phyloP scores from a whole-genome alignment of 23 red algal genomes.

The Gracilaria gracilis region DNA sequence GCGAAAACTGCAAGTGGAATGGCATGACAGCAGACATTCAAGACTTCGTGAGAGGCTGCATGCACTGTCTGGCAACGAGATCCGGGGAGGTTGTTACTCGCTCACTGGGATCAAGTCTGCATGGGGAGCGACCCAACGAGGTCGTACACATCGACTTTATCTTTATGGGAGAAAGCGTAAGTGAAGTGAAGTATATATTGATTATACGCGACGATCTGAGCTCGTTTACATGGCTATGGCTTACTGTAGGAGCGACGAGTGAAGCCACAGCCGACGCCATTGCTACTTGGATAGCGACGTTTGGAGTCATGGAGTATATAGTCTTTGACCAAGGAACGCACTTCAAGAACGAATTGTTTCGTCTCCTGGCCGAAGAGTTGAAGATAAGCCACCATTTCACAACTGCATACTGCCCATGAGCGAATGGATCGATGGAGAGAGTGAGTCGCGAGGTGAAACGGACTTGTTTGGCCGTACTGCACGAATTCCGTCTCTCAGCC shows the following conservation, averaged over 20 bases:
- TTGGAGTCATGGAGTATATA: constrained; percentile 33
- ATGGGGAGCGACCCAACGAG: constrained; percentile 53
- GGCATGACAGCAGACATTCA: constrained; percentile 26
- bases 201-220: constrained; percentile 35
- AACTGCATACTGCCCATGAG: constrained; percentile 56
- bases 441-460: constrained; percentile 22
- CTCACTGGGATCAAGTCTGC: constrained; percentile 8
- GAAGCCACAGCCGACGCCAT: constrained; percentile 17
- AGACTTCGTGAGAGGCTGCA: constrained; percentile 38
- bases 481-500: constrained; percentile 2
- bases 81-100: constrained; percentile 10
- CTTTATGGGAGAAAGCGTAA: constrained; percentile 16
- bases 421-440: constrained; percentile 48
- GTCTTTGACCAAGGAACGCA: constrained; percentile 25
- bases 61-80: constrained; percentile 38
- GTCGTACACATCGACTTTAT: constrained; percentile 59
- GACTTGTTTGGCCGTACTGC: constrained; percentile 14
- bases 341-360: constrained; percentile 29
- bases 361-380: not conserved
- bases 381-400: constrained; percentile 39
- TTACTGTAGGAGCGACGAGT: not conserved
- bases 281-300: constrained; percentile 6
- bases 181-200: constrained; percentile 1
- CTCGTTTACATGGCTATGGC: constrained; percentile 20
- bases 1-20: constrained; percentile 33